A percentile compares a stretch with the other conserved stretches of the same genome.
Conservation (phyloP, 345 rosid species). For the Bretschneidera sinensis region DNA sequence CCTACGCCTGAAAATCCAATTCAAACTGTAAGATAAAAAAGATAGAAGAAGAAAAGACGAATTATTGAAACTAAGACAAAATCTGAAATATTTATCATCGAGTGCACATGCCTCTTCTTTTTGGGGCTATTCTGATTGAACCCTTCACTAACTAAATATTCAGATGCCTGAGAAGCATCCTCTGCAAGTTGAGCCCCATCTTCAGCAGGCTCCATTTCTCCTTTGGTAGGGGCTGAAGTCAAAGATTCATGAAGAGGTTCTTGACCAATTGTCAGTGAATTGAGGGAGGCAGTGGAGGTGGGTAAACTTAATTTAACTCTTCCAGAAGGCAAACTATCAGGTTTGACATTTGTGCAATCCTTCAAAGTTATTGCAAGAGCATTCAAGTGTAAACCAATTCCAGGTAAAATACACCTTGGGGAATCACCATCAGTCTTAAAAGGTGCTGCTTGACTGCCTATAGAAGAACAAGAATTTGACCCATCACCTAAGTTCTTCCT, state of each 20-base stretch:
- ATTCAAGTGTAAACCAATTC: conserved; percentile 93
- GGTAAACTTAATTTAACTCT: conserved; percentile 36
- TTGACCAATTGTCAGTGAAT: conserved; percentile 26
- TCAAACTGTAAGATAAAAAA: conserved; percentile 7
- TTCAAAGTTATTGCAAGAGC: conserved; percentile 56
- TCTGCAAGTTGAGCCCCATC: conserved; percentile 33
- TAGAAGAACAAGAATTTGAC: conserved; percentile 29
- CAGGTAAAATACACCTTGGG: conserved; percentile 58
- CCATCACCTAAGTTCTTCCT: conserved; percentile 38
- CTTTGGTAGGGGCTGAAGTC: conserved; percentile 34
- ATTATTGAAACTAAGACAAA: no score
- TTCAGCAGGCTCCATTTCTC: conserved; percentile 33
- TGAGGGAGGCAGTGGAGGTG: conserved; percentile 35
- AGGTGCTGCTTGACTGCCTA: conserved; percentile 34
- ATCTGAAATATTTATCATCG: background rate
- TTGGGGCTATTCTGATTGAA: conserved; percentile 64
- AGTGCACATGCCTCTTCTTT: conserved; percentile 60
- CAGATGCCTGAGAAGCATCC: conserved; percentile 45
- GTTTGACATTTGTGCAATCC: conserved; percentile 33
- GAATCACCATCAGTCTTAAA: conserved; percentile 42
- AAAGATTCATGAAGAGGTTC: conserved; percentile 39
- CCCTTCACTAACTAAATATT: conserved; percentile 47
- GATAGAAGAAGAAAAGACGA: background rate
- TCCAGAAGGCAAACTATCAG: conserved; percentile 40
- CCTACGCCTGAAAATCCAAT: conserved; percentile 50